Evolutionary conservation across 2,329 filamentous ascomycete species (phyloP).

Genomic region (Fusarium chuoi): DNA sequence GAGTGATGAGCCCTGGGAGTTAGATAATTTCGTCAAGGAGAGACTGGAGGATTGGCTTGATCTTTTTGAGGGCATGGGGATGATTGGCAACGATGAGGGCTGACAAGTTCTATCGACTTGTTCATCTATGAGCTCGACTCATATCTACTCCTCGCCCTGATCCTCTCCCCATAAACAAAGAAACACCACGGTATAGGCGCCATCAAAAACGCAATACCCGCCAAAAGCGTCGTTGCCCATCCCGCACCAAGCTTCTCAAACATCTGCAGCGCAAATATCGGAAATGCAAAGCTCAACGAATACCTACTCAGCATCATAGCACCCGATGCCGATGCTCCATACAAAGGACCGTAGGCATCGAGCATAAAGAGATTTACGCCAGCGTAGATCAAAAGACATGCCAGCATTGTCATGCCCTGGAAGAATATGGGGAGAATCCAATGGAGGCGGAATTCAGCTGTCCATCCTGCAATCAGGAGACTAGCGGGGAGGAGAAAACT

Average conservation of each 20-base stretch:
- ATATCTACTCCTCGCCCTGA: conserved; percentile 21
- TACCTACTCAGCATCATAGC: conserved; percentile 32
- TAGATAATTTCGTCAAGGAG: conserved; percentile 4
- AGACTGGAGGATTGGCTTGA: not conserved
- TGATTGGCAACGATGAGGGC: not conserved
- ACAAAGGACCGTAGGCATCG: conserved; percentile 20
- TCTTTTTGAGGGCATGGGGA: not conserved
- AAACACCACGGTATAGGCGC: conserved; percentile 33
- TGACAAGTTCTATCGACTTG: not conserved
- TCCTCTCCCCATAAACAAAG: conserved; percentile 3
- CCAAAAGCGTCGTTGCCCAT: conserved; percentile 23
- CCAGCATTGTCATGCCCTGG: conserved; percentile 17
- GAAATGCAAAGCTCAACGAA: conserved; percentile 21
- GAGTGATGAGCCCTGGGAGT: conserved; percentile 37
- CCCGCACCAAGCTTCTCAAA: conserved; percentile 16
- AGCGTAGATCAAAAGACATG: conserved; percentile 17
- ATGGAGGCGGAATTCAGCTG: conserved; percentile 6
- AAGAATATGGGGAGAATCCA: conserved; percentile 18
- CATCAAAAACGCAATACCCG: conserved; percentile 1
- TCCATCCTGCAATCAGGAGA: conserved; percentile 23
- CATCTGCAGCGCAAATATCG: conserved; percentile 26
- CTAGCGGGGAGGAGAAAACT: conserved; percentile 16
- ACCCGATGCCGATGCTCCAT: conserved; percentile 22
- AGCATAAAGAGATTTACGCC: conserved; percentile 27
- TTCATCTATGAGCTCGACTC: conserved; percentile 4